phyloP scores from a whole-genome alignment of 2,329 filamentous ascomycete genomes.

The Bipolaris sorokiniana region DNA sequence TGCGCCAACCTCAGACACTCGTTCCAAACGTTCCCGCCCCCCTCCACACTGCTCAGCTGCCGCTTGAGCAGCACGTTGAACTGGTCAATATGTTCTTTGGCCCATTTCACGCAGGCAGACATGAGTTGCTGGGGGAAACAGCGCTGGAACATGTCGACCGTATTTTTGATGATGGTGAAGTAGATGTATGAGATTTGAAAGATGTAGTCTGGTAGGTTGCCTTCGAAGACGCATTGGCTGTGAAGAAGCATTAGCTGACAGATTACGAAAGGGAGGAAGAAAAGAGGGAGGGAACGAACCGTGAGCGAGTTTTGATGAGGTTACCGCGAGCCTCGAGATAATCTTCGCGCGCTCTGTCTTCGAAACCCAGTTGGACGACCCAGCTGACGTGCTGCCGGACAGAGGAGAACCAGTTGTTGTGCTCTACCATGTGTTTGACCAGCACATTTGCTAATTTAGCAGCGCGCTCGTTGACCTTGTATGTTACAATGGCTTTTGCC shows the following conservation, averaged over 20 bases:
- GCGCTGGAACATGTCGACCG: slow-evolving; percentile 82
- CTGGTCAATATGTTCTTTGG: slow-evolving; percentile 89
- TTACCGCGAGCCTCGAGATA: slow-evolving; percentile 81
- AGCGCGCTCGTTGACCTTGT: slow-evolving; percentile 87
- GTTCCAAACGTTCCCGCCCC: slow-evolving; percentile 75
- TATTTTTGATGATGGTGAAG: slow-evolving; percentile 93
- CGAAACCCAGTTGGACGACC: slow-evolving; percentile 85
- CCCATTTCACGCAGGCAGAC: slow-evolving; percentile 96
- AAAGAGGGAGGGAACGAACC: slow-evolving; percentile 58
- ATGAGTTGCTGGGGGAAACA: slow-evolving; percentile 82
- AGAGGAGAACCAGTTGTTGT: slow-evolving; percentile 75
- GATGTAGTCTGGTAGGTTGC: slow-evolving; percentile 89
- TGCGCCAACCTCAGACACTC: slow-evolving; percentile 83
- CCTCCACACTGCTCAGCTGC: slow-evolving; percentile 86
- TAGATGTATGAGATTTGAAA: slow-evolving; percentile 96
- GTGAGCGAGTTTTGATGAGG: slow-evolving; percentile 79
- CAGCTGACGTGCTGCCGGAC: slow-evolving; percentile 83
- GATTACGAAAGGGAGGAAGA: not conserved
- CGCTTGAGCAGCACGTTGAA: slow-evolving; percentile 84
- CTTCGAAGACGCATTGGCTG: slow-evolving; percentile 94
- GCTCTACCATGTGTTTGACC: slow-evolving; percentile 76
- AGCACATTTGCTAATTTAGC: slow-evolving; percentile 77
- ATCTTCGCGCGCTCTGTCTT: slow-evolving; percentile 84
- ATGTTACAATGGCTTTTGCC: slow-evolving; percentile 89
- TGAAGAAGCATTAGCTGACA: not conserved